Evolutionary conservation across 176 grass and related monocot species (phyloP).

Genomic region (Cymbopogon citratus): DNA sequence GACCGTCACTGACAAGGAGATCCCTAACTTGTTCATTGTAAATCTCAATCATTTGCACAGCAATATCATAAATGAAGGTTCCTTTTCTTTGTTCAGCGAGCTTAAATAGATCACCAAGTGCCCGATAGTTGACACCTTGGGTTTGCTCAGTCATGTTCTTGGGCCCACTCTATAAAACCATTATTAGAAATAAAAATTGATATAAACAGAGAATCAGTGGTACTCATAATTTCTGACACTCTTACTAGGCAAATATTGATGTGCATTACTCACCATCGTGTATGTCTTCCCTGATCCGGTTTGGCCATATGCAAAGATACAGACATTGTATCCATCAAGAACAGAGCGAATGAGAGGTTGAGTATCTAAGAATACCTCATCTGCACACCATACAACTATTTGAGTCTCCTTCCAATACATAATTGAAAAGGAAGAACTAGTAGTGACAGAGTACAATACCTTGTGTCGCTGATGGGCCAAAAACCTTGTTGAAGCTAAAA

Average conservation of each 20-base stretch:
- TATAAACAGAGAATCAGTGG: neutral
- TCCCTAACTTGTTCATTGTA: slow-evolving; percentile 99
- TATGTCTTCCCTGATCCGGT: slow-evolving; percentile 99
- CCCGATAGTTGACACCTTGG: slow-evolving; percentile 87
- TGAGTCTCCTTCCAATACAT: slow-evolving; percentile 7
- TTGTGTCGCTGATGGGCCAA: slow-evolving; percentile 90
- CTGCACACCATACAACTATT: slow-evolving; percentile 39
- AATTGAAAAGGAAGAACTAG: neutral
- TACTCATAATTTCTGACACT: slow-evolving; percentile 2
- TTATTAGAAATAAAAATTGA: slow-evolving; percentile 16
- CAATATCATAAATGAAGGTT: slow-evolving; percentile 80
- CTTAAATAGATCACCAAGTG: slow-evolving; percentile 88
- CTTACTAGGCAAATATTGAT: neutral
- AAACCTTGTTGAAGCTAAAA: slow-evolving; percentile 97
- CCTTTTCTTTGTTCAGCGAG: slow-evolving; percentile 85
- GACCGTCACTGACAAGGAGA: slow-evolving; percentile 77
- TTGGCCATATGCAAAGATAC: slow-evolving; percentile 99
- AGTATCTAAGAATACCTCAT: slow-evolving; percentile 97
- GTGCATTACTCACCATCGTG: slow-evolving; percentile 68
- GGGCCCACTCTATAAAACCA: slow-evolving; percentile 72
- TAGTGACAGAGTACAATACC: slow-evolving; percentile 36
- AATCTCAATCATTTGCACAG: slow-evolving; percentile 99
- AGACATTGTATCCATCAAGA: slow-evolving; percentile 98
- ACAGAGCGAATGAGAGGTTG: slow-evolving; percentile 93
- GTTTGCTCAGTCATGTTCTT: slow-evolving; percentile 87